phyloP scores from a whole-genome alignment of 2,329 filamentous ascomycete species.

The Penicillium vulpinum region DNA sequence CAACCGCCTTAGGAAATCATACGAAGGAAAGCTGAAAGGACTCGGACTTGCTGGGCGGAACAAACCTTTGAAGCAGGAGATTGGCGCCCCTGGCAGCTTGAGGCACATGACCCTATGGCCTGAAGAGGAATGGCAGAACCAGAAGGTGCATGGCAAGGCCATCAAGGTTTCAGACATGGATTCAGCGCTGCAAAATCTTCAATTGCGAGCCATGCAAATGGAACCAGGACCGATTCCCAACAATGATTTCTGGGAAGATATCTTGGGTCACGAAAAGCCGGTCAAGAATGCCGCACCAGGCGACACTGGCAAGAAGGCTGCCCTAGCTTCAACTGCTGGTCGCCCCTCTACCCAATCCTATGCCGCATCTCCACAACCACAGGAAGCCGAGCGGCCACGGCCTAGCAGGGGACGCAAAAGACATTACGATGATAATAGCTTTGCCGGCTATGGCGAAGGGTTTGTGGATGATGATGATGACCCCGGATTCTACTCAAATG shows the following conservation, averaged over 20 bases:
- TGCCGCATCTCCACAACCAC: conserved; percentile 26
- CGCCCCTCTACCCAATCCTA: conserved; percentile 31
- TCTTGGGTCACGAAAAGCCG: conserved; percentile 50
- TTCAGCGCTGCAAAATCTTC: conserved; percentile 43
- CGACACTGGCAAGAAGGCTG: conserved; percentile 33
- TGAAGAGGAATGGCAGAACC: conserved; percentile 53
- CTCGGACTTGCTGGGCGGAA: conserved; percentile 50
- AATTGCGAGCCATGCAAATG: conserved; percentile 49
- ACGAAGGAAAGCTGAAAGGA: conserved; percentile 53
- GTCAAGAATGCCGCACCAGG: conserved; percentile 36
- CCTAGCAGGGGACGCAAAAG: conserved; percentile 51
- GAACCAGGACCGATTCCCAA: conserved; percentile 49
- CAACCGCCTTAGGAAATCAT: conserved; percentile 60
- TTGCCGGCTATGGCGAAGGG: conserved; percentile 53
- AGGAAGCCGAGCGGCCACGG: conserved; percentile 39
- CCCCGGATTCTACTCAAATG: conserved; percentile 45
- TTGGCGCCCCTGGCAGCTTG: conserved; percentile 40
- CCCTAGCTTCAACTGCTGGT: conserved; percentile 22
- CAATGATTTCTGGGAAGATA: conserved; percentile 51
- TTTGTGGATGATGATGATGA: conserved; percentile 52
- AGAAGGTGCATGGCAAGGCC: conserved; percentile 49
- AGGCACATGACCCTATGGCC: conserved; percentile 49
- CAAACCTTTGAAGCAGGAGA: conserved; percentile 48
- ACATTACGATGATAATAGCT: conserved; percentile 53
- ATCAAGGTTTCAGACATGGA: conserved; percentile 47